Percentiles rank a stretch among this genome's conserved stretches.
These are phyloP conservation scores for Torulaspora quercuum DNA, from an alignment of 805 yeast genomes.

Conservation along the genomic window DNA sequence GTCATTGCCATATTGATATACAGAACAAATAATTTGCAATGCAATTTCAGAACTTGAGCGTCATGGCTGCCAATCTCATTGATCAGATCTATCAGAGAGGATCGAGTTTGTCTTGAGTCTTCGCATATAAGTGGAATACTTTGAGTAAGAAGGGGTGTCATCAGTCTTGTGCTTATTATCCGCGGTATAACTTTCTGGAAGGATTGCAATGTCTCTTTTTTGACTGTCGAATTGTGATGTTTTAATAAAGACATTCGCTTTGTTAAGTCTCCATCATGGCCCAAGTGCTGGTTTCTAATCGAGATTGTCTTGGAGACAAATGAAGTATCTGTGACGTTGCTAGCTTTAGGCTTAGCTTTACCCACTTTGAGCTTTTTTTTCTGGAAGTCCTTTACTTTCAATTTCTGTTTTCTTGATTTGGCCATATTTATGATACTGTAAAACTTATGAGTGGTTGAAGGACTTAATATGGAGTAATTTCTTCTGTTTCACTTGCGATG, in stretches of 20 bases:
- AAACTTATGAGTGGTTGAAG: too few species aligned
- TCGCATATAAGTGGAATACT: constrained; percentile 46
- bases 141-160: constrained; percentile 34
- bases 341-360: constrained; percentile 65
- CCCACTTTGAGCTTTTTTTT: constrained; percentile 82
- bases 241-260: constrained; percentile 66
- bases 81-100: constrained; percentile 48
- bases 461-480: too few species aligned
- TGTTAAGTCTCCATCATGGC: constrained; percentile 42
- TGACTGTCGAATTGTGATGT: constrained; percentile 67
- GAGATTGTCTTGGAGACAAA: constrained; percentile 59
- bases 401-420: constrained; percentile 38
- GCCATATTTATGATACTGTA: constrained; percentile 28
- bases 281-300: constrained; percentile 33
- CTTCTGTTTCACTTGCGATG: constrained; percentile 7
- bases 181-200: constrained; percentile 52
- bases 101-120: constrained; percentile 60
- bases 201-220: constrained; percentile 64
- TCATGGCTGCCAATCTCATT: constrained; percentile 47
- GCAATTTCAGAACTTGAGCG: constrained; percentile 55
- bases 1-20: constrained; percentile 91
- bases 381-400: constrained; percentile 48
- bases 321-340: constrained; percentile 80
- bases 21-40: constrained; percentile 58
- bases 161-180: constrained; percentile 32